phyloP scores from a whole-genome alignment of 225 moss, liverwort and hornwort genomes.

The Lunularia cruciata region DNA sequence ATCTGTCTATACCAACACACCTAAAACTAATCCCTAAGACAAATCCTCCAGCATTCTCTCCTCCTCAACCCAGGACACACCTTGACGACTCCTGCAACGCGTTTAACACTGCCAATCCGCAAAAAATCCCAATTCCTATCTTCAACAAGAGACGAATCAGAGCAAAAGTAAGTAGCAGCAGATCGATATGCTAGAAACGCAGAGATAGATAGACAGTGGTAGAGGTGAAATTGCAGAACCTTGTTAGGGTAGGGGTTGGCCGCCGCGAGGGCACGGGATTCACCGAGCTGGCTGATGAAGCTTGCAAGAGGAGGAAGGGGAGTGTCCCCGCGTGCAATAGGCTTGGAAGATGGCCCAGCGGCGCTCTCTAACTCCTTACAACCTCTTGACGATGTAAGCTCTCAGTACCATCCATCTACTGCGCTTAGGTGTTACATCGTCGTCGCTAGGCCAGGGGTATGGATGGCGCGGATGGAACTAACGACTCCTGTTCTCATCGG shows the following conservation, averaged over 20 bases:
- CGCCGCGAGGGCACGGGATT: conserved; percentile 19
- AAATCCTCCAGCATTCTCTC: neutral
- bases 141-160: neutral
- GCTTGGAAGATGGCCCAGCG: conserved; percentile 18
- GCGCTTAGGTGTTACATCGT: too few species aligned
- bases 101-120: neutral
- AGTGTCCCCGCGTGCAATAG: neutral
- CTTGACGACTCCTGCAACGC: neutral
- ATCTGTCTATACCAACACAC: neutral
- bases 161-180: neutral
- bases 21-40: neutral
- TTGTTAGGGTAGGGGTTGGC: conserved; percentile 29
- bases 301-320: conserved; percentile 6
- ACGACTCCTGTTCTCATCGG: neutral
- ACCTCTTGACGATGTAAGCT: neutral
- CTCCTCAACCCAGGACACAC: neutral
- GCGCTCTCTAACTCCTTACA: conserved; percentile 12
- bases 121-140: neutral
- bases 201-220: neutral
- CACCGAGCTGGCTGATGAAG: conserved; percentile 11
- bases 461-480: neutral
- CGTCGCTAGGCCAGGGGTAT: neutral
- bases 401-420: conserved; percentile 11
- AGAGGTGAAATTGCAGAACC: conserved; percentile 3
- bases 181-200: neutral